A percentile compares a stretch with the other conserved stretches of the same genome.
Conservation (phyloP, 2,329 filamentous ascomycete species). For the Fusarium hainanense region DNA sequence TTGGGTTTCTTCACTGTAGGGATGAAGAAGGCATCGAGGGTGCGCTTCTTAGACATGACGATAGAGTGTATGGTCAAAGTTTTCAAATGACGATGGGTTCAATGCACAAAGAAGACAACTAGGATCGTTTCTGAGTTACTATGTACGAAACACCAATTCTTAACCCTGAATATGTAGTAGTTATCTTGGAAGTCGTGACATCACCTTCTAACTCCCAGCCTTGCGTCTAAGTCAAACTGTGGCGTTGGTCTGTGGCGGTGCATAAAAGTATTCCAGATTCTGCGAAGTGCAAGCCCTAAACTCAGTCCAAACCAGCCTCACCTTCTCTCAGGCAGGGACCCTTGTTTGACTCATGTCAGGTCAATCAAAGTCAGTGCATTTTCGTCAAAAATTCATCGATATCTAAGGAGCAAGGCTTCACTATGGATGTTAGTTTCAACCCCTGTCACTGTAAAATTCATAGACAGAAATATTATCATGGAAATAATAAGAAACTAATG, state of each 20-base stretch:
- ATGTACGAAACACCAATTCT: not conserved
- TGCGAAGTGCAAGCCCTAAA: slow-evolving; percentile 42
- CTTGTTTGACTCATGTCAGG: slow-evolving; percentile 34
- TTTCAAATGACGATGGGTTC: not conserved
- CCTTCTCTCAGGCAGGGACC: slow-evolving; percentile 17
- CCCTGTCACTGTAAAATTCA: slow-evolving; percentile 5
- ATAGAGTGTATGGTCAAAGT: not conserved
- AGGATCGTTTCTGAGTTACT: not conserved
- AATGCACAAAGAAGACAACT: too few relatives aligned
- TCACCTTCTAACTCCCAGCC: slow-evolving; percentile 33
- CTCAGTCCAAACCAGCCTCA: slow-evolving; percentile 46
- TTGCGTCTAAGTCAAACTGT: slow-evolving; percentile 30
- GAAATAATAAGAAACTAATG: slow-evolving; percentile 9
- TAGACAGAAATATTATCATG: not conserved
- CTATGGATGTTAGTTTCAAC: slow-evolving; percentile 51
- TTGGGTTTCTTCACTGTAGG: slow-evolving; percentile 43
- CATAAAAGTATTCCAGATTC: not conserved
- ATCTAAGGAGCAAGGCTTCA: slow-evolving; percentile 37
- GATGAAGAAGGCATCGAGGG: slow-evolving; percentile 75
- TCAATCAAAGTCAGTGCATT: slow-evolving; percentile 35
- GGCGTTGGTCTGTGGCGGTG: slow-evolving; percentile 43
- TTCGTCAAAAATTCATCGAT: slow-evolving; percentile 37
- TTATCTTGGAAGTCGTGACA: slow-evolving; percentile 35
- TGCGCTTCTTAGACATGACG: slow-evolving; percentile 57
- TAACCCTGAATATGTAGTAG: not conserved